These are phyloP conservation scores for Trichosporon coremiiforme DNA, from an alignment of 1,284 basidiomycete species.

Conservation along the genomic window DNA sequence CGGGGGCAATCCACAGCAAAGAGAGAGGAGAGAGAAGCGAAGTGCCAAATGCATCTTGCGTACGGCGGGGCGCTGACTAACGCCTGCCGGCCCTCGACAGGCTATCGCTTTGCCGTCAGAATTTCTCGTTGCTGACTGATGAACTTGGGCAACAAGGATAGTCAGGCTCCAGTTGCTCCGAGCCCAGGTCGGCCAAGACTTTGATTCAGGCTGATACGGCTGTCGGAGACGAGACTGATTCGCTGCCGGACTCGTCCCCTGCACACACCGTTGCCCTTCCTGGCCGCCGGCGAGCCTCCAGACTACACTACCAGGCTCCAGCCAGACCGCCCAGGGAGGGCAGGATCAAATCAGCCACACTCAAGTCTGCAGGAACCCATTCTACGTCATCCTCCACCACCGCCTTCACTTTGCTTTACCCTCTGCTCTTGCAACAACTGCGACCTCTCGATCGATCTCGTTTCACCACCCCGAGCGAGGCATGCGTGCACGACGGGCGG, in stretches of 20 bases:
- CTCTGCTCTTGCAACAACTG: not conserved
- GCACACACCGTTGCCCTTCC: not conserved
- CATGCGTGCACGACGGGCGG: not conserved
- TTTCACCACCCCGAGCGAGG: conserved; percentile 7
- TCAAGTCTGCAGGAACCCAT: not conserved
- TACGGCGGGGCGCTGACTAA: not conserved
- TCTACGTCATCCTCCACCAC: conserved; percentile 1
- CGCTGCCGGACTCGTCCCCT: not conserved
- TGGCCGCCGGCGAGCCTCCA: too few relatives aligned
- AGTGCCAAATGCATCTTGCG: too few relatives aligned
- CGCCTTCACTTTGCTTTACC: not conserved
- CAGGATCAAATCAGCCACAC: not conserved
- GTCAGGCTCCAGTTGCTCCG: not conserved
- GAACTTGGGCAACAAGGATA: too few relatives aligned
- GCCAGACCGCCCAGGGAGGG: not conserved
- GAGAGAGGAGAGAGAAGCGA: not conserved
- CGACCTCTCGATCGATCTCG: conserved; percentile 3
- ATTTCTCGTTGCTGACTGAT: not conserved
- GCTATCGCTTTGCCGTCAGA: not conserved
- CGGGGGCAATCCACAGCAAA: not conserved
- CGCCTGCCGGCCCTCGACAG: not conserved
- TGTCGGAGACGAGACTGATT: not conserved
- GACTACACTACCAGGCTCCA: not conserved
- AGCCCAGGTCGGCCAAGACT: not conserved
- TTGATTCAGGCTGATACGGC: conserved; percentile 2